A percentile compares a stretch with the other conserved stretches of the same genome.
Evolutionary conservation across 805 yeast genomes (phyloP).

Genomic region (Sugiyamaella qingdaonensis): DNA sequence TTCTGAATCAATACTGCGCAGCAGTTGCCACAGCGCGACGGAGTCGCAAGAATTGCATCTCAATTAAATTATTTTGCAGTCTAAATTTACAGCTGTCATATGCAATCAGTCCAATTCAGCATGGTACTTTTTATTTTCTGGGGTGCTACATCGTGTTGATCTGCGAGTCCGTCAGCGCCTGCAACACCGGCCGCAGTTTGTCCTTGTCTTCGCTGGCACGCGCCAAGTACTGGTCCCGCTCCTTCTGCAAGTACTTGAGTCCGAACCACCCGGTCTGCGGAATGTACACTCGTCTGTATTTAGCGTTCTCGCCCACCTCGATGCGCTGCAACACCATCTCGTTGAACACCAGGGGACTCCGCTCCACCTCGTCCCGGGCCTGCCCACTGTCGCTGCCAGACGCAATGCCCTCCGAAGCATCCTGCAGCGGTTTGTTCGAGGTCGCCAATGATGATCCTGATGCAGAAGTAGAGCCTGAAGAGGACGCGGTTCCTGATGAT

Average conservation of each 20-base stretch:
- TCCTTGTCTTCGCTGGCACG: neutral
- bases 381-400: neutral
- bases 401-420: neutral
- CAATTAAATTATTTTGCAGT: too few species aligned
- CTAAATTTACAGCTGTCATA: too few species aligned
- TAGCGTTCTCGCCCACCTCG: conserved; percentile 22
- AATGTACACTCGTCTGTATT: conserved; percentile 25
- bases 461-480: neutral
- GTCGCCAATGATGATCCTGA: neutral
- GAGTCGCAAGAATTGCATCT: too few species aligned
- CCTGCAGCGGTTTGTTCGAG: neutral
- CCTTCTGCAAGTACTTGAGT: conserved; percentile 21
- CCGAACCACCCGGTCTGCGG: conserved; percentile 29
- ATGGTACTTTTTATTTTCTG: too few species aligned
- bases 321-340: neutral
- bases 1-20: too few species aligned
- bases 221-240: conserved; percentile 1
- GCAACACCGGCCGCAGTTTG: neutral
- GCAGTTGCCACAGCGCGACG: too few species aligned
- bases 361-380: neutral
- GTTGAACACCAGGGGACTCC: neutral
- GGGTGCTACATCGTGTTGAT: neutral
- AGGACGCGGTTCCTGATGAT: too few species aligned
- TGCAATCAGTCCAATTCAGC: too few species aligned
- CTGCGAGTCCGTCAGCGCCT: neutral